Base-by-base conservation (phyloP, 2,329 filamentous ascomycete species). In the Aureobasidium namibiae region DNA sequence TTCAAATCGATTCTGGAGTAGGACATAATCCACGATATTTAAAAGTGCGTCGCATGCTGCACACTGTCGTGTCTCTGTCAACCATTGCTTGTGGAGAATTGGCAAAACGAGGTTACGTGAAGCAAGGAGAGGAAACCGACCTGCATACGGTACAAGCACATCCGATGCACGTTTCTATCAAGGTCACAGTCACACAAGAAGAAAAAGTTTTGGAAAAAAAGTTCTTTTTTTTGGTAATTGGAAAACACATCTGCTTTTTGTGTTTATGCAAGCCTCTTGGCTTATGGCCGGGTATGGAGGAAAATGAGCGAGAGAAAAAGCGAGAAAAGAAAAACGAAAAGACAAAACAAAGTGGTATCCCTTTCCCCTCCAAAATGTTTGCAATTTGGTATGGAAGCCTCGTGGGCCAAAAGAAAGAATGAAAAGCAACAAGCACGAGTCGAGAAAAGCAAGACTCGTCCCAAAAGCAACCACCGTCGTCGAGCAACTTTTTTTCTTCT, bases 201-300 rank as follows among this genome's bases (percentile, higher is more conserved):
- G 13, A 7, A 16, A 36, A 36, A 29, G 26, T 24, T 23, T 56
- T n/a, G n/a, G 14, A 3, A 4, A 45, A 13, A 41, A 13, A 26
- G 7, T 29, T 29, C 6, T 39, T 36, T 36, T 54, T 54, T 44
- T 34, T 54, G 42, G 24, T 21, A 44, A 56, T 56, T 26, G 18
- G 39, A n/a, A 56, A 54, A 45, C 52, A 56, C 52, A 45, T 56
- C 50, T 42, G 50, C 50, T 42, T 54, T 54, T 54, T 54, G 50
- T 54, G 50, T 54, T 21, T 49, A 23, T 52, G 18, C 6, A n/a
- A 34, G 50, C 50, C 36, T 14, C 11, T 41, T 31, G 14, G 48
- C 48, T 18, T 18, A 5, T 39, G 31, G 16, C 11, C 38, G 33
- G 50, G 50, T 42, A 53, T 42, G 50, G 36, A 53, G 34, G 33